Conservation (phyloP, 108 stramenopile genomes). For the Cyclotella sp. region DNA sequence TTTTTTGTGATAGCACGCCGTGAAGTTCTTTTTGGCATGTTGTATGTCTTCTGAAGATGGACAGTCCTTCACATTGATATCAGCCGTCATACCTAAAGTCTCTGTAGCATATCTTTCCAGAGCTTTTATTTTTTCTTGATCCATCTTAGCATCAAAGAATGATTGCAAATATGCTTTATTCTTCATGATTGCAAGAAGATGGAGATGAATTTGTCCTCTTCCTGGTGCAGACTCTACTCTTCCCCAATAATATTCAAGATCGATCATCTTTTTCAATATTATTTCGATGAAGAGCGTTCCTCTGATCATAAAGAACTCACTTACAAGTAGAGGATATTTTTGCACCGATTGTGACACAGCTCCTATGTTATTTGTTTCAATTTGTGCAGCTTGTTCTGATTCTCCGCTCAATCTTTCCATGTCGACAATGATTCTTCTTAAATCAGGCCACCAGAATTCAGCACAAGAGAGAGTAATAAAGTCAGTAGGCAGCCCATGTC, state of each 20-base stretch:
- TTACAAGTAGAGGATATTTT: too few species aligned
- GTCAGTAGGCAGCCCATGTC: slow-evolving; percentile 32
- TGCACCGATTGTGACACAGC: slow-evolving; percentile 6
- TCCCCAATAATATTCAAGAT: slow-evolving; percentile 40
- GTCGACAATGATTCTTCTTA: slow-evolving; percentile 12
- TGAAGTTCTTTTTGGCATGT: too few species aligned
- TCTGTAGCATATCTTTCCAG: too few species aligned
- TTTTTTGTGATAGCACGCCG: too few species aligned
- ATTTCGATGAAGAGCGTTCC: slow-evolving; percentile 16
- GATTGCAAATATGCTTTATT: too few species aligned
- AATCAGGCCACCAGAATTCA: slow-evolving; percentile 44
- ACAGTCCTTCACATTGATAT: too few species aligned
- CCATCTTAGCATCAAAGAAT: too few species aligned
- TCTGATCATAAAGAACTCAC: slow-evolving; percentile 34
- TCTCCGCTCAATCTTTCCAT: slow-evolving; percentile 12
- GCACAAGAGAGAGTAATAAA: slow-evolving; percentile 50
- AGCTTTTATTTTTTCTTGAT: slow-evolving; percentile 14
- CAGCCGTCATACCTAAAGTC: too few species aligned
- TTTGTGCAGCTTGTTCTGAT: neutral
- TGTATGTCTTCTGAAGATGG: too few species aligned
- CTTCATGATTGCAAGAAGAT: too few species aligned
- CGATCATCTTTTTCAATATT: slow-evolving; percentile 15
- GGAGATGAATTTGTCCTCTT: too few species aligned
- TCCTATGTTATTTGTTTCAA: neutral
- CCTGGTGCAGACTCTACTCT: slow-evolving; percentile 31